phyloP scores from a whole-genome alignment of 1,284 basidiomycete genomes.

The Schizophyllum commune region DNA sequence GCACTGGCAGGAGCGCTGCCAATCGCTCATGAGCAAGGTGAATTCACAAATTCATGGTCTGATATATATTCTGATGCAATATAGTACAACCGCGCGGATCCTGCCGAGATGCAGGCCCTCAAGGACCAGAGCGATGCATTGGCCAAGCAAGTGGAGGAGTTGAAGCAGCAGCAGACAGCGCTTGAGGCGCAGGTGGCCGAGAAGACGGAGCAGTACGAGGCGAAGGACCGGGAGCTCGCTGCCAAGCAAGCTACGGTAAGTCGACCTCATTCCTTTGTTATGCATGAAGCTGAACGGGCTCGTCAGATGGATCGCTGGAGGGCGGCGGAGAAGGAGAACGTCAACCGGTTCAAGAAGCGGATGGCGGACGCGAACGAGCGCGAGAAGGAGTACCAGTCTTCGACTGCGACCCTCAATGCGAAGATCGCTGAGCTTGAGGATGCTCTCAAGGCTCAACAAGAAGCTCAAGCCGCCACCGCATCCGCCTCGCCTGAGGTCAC shows the following conservation, averaged over 20 bases:
- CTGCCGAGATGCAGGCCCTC: slow-evolving; percentile 76
- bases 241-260: neutral
- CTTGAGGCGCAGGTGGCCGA: slow-evolving; percentile 30
- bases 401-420: slow-evolving; percentile 27
- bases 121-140: slow-evolving; percentile 65
- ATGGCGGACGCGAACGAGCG: slow-evolving; percentile 27
- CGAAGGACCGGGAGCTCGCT: slow-evolving; percentile 15
- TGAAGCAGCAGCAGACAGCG: slow-evolving; percentile 33
- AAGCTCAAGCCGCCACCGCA: neutral
- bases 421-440: slow-evolving; percentile 31
- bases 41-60: neutral
- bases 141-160: slow-evolving; percentile 31
- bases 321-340: slow-evolving; percentile 25
- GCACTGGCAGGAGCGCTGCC: slow-evolving; percentile 81
- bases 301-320: slow-evolving; percentile 28
- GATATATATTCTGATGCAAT: slow-evolving; percentile 4
- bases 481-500: neutral
- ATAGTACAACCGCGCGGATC: slow-evolving; percentile 84
- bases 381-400: slow-evolving; percentile 23
- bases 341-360: slow-evolving; percentile 12
- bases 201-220: slow-evolving; percentile 28
- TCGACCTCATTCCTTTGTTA: slow-evolving; percentile 10
- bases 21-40: slow-evolving; percentile 75
- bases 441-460: slow-evolving; percentile 28
- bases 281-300: slow-evolving; percentile 11